Evolutionary conservation across 139 green algal species (phyloP).

Genomic region (Micromonas commoda): DNA sequence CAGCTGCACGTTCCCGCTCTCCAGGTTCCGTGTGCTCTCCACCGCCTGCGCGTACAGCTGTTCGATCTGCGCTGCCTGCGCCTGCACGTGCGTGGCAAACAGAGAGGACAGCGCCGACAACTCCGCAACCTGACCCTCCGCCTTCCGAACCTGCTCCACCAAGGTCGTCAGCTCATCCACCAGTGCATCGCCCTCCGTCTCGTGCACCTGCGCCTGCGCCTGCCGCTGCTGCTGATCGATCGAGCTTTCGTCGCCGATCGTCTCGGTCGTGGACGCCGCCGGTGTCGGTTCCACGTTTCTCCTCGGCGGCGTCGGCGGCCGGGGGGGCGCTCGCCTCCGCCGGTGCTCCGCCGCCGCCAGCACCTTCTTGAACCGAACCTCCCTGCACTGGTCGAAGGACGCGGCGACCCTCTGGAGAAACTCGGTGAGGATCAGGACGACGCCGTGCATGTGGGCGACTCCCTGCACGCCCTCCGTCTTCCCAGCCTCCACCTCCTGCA

Average conservation of each 20-base stretch:
- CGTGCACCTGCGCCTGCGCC: neutral
- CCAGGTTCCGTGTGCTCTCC: slow-evolving; percentile 31
- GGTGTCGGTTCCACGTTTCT: neutral
- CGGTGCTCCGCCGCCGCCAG: slow-evolving; percentile 12
- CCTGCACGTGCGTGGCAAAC: slow-evolving; percentile 38
- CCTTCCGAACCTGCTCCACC: slow-evolving; percentile 1
- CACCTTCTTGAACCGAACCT: slow-evolving; percentile 14
- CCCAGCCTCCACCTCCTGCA: slow-evolving; percentile 10
- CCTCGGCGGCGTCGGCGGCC: neutral
- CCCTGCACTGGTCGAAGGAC: slow-evolving; percentile 19
- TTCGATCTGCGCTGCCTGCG: slow-evolving; percentile 42
- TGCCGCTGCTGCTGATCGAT: neutral
- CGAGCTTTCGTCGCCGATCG: neutral
- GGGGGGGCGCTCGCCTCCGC: neutral
- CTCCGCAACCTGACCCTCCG: slow-evolving; percentile 40
- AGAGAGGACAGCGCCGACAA: slow-evolving; percentile 38
- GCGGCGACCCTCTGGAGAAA: slow-evolving; percentile 1
- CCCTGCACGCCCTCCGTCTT: neutral
- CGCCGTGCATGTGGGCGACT: slow-evolving; percentile 14
- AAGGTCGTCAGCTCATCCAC: slow-evolving; percentile 32
- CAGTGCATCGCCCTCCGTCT: neutral
- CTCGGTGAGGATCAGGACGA: slow-evolving; percentile 26
- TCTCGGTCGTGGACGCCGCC: neutral
- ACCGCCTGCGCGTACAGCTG: slow-evolving; percentile 38
- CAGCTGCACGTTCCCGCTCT: slow-evolving; percentile 42